These are phyloP conservation scores for rapeseed (Brassica napus) DNA, from an alignment of 345 rosid genomes.

Conservation along the genomic window Da-Ae NC_063446.1:48531001-48531500, in stretches of 20 bases:
- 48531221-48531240: background rate
- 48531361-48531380: conserved; percentile 84
- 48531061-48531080: background rate
- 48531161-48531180: background rate
- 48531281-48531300: background rate
- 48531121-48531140: background rate
- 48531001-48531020: background rate
- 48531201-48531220: background rate
- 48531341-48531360: conserved; percentile 67
- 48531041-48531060: background rate
- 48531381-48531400: conserved; percentile 61
- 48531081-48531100: background rate
- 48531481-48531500: conserved; percentile 51
- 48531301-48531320: background rate
- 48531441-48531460: conserved; percentile 47
- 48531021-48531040: background rate
- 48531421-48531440: conserved; percentile 66
- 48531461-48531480: conserved; percentile 66
- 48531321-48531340: conserved; percentile 7
- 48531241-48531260: background rate
- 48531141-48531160: background rate
- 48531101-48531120: background rate
- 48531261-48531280: background rate
- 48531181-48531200: background rate
- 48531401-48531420: conserved; percentile 65